Percentiles rank a stretch among this genome's conserved stretches.
phyloP scores from a whole-genome alignment of 768 basidiomycete species.

The Cystobasidium onofrii region DNA sequence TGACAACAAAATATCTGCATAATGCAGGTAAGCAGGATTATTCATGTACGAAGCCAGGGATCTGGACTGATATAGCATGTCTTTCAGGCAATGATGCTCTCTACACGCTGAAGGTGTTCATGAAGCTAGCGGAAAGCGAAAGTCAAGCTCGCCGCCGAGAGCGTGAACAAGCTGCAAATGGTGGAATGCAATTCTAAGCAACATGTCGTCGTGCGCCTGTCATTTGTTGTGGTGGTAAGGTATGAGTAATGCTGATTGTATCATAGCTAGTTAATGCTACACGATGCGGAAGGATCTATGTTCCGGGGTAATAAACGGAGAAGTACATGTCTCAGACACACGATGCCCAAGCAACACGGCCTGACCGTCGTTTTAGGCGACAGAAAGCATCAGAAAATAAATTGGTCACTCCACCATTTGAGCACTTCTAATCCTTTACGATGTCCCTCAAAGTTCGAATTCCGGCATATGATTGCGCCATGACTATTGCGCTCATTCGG shows the following conservation, averaged over 20 bases:
- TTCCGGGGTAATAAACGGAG: background rate
- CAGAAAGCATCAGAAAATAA: background rate
- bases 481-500: constrained; percentile 18
- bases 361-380: too few relatives aligned
- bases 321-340: too few relatives aligned
- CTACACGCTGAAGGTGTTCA: constrained; percentile 21
- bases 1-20: constrained; percentile 6
- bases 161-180: background rate
- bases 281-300: background rate
- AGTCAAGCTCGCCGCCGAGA: background rate
- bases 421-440: constrained; percentile 17
- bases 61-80: background rate
- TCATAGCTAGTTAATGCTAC: background rate
- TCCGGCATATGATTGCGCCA: constrained; percentile 19
- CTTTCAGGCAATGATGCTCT: constrained; percentile 22
- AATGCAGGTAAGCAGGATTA: constrained; percentile 9
- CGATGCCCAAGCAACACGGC: too few relatives aligned
- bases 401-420: constrained; percentile 17
- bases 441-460: background rate
- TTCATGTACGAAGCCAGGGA: background rate
- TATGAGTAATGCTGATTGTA: background rate
- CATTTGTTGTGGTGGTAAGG: too few relatives aligned
- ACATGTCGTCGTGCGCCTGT: too few relatives aligned
- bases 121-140: constrained; percentile 1
- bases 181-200: background rate